Evolutionary conservation across 192 early-diverging fungal genomes (phyloP).

Genomic region (Backusella circina): DNA sequence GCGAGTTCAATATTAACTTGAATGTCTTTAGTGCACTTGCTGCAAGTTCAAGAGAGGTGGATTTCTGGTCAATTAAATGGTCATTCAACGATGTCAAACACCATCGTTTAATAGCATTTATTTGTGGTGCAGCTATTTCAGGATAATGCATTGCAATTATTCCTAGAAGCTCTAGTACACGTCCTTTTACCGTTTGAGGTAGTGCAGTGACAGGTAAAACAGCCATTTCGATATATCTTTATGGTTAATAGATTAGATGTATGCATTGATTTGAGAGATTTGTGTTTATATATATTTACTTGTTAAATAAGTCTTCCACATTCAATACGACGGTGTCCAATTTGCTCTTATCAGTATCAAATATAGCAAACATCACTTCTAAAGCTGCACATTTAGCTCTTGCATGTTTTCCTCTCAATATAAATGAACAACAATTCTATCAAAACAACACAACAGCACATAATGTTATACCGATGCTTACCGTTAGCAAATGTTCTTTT

Average conservation of each 20-base stretch:
- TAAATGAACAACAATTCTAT: neutral
- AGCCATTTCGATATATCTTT: conserved; percentile 1
- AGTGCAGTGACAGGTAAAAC: neutral
- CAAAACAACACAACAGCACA: neutral
- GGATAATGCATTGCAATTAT: conserved; percentile 37
- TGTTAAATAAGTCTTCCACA: neutral
- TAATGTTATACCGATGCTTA: conserved; percentile 14
- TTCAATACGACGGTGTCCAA: conserved; percentile 24
- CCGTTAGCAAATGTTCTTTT: neutral
- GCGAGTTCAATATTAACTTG: conserved; percentile 20
- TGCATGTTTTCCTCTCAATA: neutral
- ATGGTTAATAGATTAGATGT: neutral
- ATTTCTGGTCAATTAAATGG: conserved; percentile 28
- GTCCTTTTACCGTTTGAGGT: conserved; percentile 32
- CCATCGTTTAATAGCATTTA: conserved; percentile 8
- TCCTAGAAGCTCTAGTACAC: conserved; percentile 41
- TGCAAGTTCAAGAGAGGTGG: neutral
- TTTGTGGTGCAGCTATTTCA: neutral
- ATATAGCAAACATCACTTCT: neutral
- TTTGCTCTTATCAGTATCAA: conserved; percentile 11
- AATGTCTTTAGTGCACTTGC: neutral
- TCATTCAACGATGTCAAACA: conserved; percentile 23
- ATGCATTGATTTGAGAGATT: neutral
- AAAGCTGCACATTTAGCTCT: conserved; percentile 7
- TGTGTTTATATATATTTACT: neutral